A percentile compares a stretch with the other conserved stretches of the same genome.
phyloP scores from a whole-genome alignment of 371 early-diverging fungal species.

The Mucor mucedo region DNA sequence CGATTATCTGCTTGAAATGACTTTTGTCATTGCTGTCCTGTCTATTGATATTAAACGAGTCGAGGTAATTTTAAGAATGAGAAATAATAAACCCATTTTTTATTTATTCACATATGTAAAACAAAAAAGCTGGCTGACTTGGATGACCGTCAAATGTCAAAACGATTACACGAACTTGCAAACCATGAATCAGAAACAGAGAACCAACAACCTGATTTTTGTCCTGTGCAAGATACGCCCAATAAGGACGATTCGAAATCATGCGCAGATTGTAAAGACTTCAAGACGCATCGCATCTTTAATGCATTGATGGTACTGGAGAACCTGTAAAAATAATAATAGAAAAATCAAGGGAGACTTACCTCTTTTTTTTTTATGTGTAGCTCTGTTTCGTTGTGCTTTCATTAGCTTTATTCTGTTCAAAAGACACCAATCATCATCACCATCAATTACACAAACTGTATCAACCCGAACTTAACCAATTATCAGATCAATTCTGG shows the following conservation, averaged over 20 bases:
- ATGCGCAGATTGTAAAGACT: constrained; percentile 39
- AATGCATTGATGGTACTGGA: constrained; percentile 37
- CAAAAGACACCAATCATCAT: constrained; percentile 9
- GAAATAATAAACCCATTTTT: background rate
- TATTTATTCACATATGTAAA: background rate
- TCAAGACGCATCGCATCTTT: constrained; percentile 37
- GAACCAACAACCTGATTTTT: constrained; percentile 22
- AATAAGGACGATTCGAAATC: constrained; percentile 31
- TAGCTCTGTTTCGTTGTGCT: constrained; percentile 38
- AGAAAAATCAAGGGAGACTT: background rate
- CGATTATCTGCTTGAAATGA: constrained; percentile 73
- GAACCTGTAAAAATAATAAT: background rate
- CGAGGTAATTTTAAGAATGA: constrained; percentile 45
- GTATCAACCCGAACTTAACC: constrained; percentile 22
- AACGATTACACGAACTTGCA: constrained; percentile 31
- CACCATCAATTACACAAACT: background rate
- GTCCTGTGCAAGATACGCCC: constrained; percentile 28
- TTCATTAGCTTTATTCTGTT: constrained; percentile 26
- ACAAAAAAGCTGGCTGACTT: constrained; percentile 33
- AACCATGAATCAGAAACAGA: constrained; percentile 15
- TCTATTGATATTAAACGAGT: constrained; percentile 79
- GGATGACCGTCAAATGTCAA: constrained; percentile 36
- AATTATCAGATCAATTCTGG: constrained; percentile 40
- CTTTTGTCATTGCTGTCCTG: constrained; percentile 72
- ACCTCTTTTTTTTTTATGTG: background rate